These are phyloP conservation scores for Eucalyptus erythrocorys DNA, from an alignment of 345 rosid genomes.

Conservation along the genomic window DNA sequence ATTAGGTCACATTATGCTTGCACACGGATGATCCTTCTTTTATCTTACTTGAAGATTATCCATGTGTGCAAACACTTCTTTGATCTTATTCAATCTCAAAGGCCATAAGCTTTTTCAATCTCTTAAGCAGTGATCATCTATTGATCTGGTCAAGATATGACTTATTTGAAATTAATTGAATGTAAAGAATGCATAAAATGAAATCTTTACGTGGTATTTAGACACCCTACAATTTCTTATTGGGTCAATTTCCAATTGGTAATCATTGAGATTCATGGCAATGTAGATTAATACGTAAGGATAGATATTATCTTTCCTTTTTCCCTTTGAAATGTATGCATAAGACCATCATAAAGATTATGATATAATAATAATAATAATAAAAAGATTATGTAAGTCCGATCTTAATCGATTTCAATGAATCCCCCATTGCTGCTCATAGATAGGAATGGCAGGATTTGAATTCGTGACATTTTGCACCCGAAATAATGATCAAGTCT, in stretches of 20 bases:
- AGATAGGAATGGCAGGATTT: neutral
- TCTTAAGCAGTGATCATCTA: neutral
- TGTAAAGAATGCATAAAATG: neutral
- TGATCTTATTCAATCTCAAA: neutral
- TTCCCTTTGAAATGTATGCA: neutral
- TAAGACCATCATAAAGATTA: neutral
- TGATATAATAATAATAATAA: neutral
- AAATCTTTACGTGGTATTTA: no score
- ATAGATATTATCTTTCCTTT: no score
- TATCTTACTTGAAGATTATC: neutral
- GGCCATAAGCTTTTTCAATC: neutral
- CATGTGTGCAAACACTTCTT: neutral
- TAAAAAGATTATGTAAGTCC: neutral
- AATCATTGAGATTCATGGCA: neutral
- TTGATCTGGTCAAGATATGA: neutral
- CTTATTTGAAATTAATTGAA: no score
- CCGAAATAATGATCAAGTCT: neutral
- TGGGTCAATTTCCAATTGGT: neutral
- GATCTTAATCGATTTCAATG: no score
- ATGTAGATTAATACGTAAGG: neutral
- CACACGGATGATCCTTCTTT: neutral
- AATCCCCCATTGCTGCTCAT: neutral
- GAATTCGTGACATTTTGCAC: neutral
- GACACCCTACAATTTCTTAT: neutral
- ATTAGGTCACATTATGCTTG: neutral